These are phyloP conservation scores for Colletotrichum karsti DNA, from an alignment of 2,329 filamentous ascomycete species.

Conservation along the genomic window DNA sequence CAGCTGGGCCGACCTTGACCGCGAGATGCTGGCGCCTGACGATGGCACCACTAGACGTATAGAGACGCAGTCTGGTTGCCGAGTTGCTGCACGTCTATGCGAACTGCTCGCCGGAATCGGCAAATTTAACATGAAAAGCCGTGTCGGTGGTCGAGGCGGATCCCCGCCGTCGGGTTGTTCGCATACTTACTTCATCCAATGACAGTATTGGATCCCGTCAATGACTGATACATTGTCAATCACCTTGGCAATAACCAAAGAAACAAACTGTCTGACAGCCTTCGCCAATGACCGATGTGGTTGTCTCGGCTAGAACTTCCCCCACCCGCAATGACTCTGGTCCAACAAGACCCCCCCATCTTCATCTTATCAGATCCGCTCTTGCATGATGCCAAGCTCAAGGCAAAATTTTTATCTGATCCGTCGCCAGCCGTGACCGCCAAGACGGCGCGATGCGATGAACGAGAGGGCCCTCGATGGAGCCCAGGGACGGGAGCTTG, in stretches of 20 bases:
- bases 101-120: no score
- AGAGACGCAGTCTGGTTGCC: no score
- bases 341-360: background rate
- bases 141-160: no score
- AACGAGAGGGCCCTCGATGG: background rate
- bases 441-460: slow-evolving; percentile 10
- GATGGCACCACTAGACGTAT: no score
- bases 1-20: no score
- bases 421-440: slow-evolving; percentile 7
- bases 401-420: slow-evolving; percentile 18
- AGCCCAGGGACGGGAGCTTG: background rate
- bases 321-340: background rate
- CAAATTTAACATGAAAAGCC: no score
- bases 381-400: slow-evolving; percentile 10
- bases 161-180: no score
- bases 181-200: no score
- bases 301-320: background rate
- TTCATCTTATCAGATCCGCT: slow-evolving; percentile 24
- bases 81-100: no score
- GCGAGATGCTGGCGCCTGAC: no score
- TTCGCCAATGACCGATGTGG: background rate
- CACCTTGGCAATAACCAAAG: background rate
- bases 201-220: no score
- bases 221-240: background rate
- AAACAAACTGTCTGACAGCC: background rate